Base-by-base conservation (phyloP, 768 basidiomycete genomes). In the Xerocomellus dryophilus region DNA sequence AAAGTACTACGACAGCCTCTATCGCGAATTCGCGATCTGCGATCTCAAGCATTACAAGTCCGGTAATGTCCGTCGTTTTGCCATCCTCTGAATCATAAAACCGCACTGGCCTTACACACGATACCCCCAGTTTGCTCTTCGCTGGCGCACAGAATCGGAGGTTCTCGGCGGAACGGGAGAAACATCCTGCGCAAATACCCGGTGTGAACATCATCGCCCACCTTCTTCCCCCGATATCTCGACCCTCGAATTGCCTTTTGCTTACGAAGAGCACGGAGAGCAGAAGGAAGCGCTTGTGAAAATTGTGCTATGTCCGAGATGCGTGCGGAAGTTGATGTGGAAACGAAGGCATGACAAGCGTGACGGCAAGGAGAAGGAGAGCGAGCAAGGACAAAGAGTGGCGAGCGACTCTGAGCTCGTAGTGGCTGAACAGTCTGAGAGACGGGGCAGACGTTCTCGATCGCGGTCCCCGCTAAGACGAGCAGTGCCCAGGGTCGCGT, bases 11-110 rank as follows among this genome's bases (percentile, higher is more conserved):
- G 74, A 79, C 12, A 89, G 74, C 60, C 81, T 98, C 4, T 97
- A 93, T 68, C 88, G 92, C 58, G 95, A 98, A 70, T 98, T 86
- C 62, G 92, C 90, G 0, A 76, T 94, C 20, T 93, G 91, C 66
- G 93, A 98, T 71, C 75, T 98, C 55, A 98, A 98, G 74, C 96
- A 98, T 66, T 97, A 91, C 78, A 97, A 93, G 74, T 85, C 88
- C 0, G 90, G 92, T 15, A 88, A 90, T 56, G 93, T 95, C 57
- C 58, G 85, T 67, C 50, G 8, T 43, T 21, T 14, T 7, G 12
- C 7, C 42, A 38, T 36, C 35, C 20, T 31, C 36, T 38, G 3
- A 18, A 38, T 10, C 27, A 15, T 49, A 29, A 18, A 54, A 21
- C 31, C 25, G 0, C 7, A 8, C 14, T 14, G 3, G 14, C 15